Evolutionary conservation across 352 stramenopile species (phyloP), one percentile per base, ranked within the genome.

Genomic region (Salisapilia sapeloensis): DNA sequence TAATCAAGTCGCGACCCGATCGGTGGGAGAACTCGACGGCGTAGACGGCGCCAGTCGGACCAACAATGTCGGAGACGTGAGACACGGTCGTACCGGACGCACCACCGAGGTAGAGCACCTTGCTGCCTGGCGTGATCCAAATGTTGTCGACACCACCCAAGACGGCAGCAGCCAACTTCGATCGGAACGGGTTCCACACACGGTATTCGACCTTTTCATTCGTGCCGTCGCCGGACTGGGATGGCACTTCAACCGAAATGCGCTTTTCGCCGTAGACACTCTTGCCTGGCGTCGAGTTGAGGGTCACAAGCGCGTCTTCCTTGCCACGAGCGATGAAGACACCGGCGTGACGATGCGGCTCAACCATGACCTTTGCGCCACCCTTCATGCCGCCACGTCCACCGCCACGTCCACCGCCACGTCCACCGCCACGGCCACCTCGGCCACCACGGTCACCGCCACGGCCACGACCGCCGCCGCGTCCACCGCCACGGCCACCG

Each of bases 171-270:
- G 93, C 94, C 25, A 99, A 76, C 83, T 99, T 99, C 33, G 92
- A 98, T 46, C 95, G 83, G 83, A 99, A 99, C 40, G 95, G 95
- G 74, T 99, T 99, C 95, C 95, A 99, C 40, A 99, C 93, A 44
- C 95, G 89, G 70, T 99, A 99, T 66, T 99, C 95, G 21, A 98
- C 82, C 79, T 99, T 99, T 46, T 92, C 82, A n/a, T n/a, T n/a
- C 0, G 81, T 81, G 36, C 79, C 76, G 45, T 93, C 81, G 24
- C 83, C 71, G 31, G 70, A 78, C 24, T 86, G 79, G 9, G 79
- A 60, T 5, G 91, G 77, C 23, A 92, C 90, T 37, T 99, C 95
- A 2, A 99, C 94, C 30, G 80, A 97, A 46, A 99, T 98, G 50
- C 92, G 75, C 72, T 99, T 99, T 63, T 99, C 95, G 42, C 94